Base-by-base conservation (phyloP, 139 green algal species). In the Dunaliella sp. region DNA sequence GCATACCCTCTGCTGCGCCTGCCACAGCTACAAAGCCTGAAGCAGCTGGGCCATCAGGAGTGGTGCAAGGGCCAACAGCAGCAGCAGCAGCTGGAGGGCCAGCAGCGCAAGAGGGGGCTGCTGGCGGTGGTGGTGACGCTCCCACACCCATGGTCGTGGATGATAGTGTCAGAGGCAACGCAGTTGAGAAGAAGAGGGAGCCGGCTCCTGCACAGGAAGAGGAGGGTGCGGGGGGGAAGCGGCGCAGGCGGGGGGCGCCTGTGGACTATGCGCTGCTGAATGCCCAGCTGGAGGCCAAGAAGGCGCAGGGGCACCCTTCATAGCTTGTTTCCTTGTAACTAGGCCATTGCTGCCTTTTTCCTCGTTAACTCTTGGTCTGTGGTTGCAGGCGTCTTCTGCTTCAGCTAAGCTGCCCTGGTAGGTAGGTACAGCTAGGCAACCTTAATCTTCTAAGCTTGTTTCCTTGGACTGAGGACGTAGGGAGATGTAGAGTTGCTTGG, bases 231-330 rank as follows among this genome's bases (percentile, higher is more conserved):
- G 81, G 82, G 22, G 36, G 75, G 2, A 94, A 93, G 87, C 88
- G 93, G 38, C 87, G 94, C 48, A 87, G 94, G 58, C 83, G 94
- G 2, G 81, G 87, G 7, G 86, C 37, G 2, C 37, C 73, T 2
- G 94, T 97, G 32, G 94, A 97, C 81, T 97, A 97, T 84, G 91
- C 92, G 16, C 90, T 92, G 0, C 83, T 97, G 0, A 96, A 97
- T 79, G 90, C 91, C 38, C 81, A 93, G 85, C 80, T 97, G 3
- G 91, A 96, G 80, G 89, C 48, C 3, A 77, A 78, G 38, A 35
- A 37, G 81, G 80, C 31, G n/a, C n/a, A n/a, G n/a, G n/a, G n/a
- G n/a, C n/a, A n/a, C n/a, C n/a, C n/a, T n/a, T n/a, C n/a, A n/a
- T n/a, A n/a, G n/a, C n/a, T n/a, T n/a, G n/a, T n/a, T n/a, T n/a